A percentile compares a stretch with the other conserved stretches of the same genome.
phyloP scores from a whole-genome alignment of 345 rosid genomes.

The Rhodamnia argentea region DNA sequence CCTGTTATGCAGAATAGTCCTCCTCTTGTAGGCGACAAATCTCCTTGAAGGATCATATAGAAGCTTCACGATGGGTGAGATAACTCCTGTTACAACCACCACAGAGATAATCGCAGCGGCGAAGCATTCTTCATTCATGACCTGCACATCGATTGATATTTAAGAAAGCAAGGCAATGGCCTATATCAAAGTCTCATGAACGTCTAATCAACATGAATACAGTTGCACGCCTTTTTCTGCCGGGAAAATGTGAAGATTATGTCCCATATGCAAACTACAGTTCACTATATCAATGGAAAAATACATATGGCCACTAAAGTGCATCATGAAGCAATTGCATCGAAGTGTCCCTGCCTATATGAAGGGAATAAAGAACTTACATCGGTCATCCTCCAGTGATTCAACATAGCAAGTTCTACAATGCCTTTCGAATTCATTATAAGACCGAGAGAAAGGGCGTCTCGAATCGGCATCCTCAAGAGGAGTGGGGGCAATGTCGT shows the following conservation, averaged over 20 bases:
- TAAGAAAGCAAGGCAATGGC: background rate
- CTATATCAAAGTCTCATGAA: background rate
- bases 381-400: conserved; percentile 4
- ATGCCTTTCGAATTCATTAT: conserved; percentile 27
- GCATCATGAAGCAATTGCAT: background rate
- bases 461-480: conserved; percentile 19
- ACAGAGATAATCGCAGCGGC: conserved; percentile 15
- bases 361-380: conserved; percentile 5
- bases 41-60: conserved; percentile 56
- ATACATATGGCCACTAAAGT: background rate
- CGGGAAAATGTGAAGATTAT: background rate
- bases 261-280: background rate
- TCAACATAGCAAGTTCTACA: conserved; percentile 17
- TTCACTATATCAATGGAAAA: background rate
- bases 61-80: conserved; percentile 27
- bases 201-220: background rate
- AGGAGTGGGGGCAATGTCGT: conserved; percentile 14
- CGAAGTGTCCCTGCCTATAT: background rate
- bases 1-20: conserved; percentile 30
- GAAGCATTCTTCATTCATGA: conserved; percentile 19
- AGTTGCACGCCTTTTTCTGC: background rate
- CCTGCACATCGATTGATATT: conserved; percentile 12
- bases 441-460: conserved; percentile 26
- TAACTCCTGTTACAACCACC: conserved; percentile 23
- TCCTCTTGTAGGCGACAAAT: conserved; percentile 33